A percentile compares a stretch with the other conserved stretches of the same genome.
Evolutionary conservation across 73 alveolate genomes (phyloP).

Genomic region (Paramecium sonneborni): DNA sequence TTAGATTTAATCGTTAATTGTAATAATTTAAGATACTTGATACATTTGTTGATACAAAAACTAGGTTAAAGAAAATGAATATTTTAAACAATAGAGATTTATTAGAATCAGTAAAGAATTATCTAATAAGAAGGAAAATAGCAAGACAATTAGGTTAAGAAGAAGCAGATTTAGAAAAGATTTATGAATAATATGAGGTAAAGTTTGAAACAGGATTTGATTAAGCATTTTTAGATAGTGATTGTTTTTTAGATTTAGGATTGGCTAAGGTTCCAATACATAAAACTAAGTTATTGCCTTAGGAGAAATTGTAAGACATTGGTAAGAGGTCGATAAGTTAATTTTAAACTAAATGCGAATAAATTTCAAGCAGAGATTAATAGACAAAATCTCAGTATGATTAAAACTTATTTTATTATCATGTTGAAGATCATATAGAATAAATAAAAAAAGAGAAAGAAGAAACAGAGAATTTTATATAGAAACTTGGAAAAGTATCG

Average conservation of each 20-base stretch:
- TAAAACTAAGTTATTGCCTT: background rate
- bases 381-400: background rate
- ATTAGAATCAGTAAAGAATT: background rate
- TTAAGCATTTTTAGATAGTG: conserved; percentile 1
- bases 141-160: background rate
- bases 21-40: background rate
- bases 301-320: background rate
- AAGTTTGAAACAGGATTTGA: conserved; percentile 24
- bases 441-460: background rate
- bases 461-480: background rate
- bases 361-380: background rate
- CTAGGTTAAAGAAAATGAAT: background rate
- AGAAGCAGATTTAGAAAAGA: background rate
- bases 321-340: background rate
- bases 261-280: background rate
- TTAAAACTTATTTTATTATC: background rate
- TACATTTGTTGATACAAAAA: background rate
- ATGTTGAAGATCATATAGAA: background rate
- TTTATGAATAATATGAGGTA: background rate
- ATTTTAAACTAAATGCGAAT: background rate
- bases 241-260: background rate
- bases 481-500: background rate
- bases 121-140: conserved; percentile 17
- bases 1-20: background rate
- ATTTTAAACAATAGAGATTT: background rate